Percentiles rank a stretch among this genome's conserved stretches.
Evolutionary conservation across 108 stramenopile genomes (phyloP).

Genomic region (Asterionellopsis glacialis): DNA sequence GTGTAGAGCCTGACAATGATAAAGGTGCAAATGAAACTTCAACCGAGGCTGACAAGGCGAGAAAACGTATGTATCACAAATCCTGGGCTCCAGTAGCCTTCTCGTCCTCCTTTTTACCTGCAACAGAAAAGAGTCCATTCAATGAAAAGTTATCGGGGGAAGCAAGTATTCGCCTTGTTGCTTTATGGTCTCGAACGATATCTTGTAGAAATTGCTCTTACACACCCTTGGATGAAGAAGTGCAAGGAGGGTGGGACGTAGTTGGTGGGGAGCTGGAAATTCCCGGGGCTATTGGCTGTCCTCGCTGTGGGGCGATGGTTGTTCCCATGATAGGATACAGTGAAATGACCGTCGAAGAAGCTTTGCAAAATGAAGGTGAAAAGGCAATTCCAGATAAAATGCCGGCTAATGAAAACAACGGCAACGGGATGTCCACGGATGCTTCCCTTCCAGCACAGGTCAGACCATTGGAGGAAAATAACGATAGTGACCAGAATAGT

Average conservation of each 20-base stretch:
- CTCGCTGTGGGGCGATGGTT: slow-evolving; percentile 54
- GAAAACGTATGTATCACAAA: slow-evolving; percentile 3
- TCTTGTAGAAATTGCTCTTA: slow-evolving; percentile 66
- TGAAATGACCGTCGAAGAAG: slow-evolving; percentile 39
- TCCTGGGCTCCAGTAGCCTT: slow-evolving; percentile 63
- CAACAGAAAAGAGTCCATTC: neutral
- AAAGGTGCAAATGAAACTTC: neutral
- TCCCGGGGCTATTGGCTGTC: slow-evolving; percentile 46
- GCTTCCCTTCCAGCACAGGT: slow-evolving; percentile 12
- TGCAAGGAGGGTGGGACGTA: slow-evolving; percentile 79
- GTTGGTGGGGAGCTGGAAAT: slow-evolving; percentile 38
- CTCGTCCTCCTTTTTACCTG: slow-evolving; percentile 63
- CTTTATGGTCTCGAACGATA: slow-evolving; percentile 72
- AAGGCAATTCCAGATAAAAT: neutral
- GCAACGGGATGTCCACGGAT: too few species aligned
- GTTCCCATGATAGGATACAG: slow-evolving; percentile 60
- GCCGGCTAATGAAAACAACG: neutral
- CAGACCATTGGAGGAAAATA: slow-evolving; percentile 14
- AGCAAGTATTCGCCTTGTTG: slow-evolving; percentile 29
- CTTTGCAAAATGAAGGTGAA: slow-evolving; percentile 6
- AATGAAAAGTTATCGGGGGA: neutral
- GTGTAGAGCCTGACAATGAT: too few species aligned
- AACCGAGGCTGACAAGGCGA: slow-evolving; percentile 2
- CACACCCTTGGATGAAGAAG: slow-evolving; percentile 82
- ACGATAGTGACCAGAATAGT: slow-evolving; percentile 17